These are phyloP conservation scores for Pseudogymnoascus sp. DNA, from an alignment of 2,329 filamentous ascomycete species.

Conservation along the genomic window DNA sequence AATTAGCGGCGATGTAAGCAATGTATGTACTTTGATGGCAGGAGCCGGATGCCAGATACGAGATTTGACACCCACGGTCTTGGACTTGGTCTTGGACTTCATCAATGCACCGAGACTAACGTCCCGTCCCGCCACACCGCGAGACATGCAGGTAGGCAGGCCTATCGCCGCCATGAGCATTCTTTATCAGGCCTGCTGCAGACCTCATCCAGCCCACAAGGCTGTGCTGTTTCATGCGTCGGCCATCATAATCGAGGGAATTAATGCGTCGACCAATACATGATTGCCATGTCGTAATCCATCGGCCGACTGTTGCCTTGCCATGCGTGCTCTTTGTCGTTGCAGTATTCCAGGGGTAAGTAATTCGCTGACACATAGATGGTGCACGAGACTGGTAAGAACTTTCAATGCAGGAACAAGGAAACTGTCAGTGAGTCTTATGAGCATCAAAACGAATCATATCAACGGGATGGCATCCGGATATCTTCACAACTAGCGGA, in stretches of 20 bases:
- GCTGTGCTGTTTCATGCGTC: not conserved
- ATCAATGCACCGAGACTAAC: not conserved
- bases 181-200: not conserved
- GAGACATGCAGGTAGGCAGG: not conserved
- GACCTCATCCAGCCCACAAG: not conserved
- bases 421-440: not conserved
- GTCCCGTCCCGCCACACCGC: constrained; percentile 1
- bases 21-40: too few species aligned
- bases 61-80: too few species aligned
- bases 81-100: too few species aligned
- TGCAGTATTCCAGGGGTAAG: not conserved
- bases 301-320: not conserved
- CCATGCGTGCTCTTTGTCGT: not conserved
- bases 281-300: not conserved
- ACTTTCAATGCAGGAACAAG: not conserved
- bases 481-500: not conserved
- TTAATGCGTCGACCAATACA: not conserved
- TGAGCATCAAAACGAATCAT: not conserved
- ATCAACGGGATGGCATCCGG: not conserved
- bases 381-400: not conserved
- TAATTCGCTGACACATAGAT: not conserved
- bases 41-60: too few species aligned
- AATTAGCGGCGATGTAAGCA: too few species aligned
- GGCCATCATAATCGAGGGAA: not conserved
- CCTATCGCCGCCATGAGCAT: not conserved